Evolutionary conservation across 176 grass and related monocot species (phyloP).

Genomic region (Puccinellia tenuiflora): DNA sequence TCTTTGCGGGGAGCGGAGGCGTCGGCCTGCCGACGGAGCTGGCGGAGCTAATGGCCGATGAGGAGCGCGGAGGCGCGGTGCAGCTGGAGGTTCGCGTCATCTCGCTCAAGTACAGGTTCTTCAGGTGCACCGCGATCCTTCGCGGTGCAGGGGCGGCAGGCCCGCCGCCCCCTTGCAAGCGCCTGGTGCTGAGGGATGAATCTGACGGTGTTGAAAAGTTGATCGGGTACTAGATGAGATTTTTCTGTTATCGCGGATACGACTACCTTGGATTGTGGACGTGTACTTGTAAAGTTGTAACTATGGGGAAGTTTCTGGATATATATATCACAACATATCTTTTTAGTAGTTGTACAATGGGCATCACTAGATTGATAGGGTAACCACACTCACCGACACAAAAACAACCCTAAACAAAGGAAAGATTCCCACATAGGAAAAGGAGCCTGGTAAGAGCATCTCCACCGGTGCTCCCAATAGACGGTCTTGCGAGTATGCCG

Average conservation of each 20-base stretch:
- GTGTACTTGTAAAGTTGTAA: neutral
- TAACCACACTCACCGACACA: no score
- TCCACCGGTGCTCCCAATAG: no score
- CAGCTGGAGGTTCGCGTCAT: neutral
- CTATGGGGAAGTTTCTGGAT: no score
- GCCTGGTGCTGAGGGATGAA: neutral
- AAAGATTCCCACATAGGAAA: no score
- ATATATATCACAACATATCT: no score
- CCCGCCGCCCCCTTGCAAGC: neutral
- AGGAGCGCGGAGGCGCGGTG: slow-evolving; percentile 5
- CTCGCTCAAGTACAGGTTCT: neutral
- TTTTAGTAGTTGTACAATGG: no score
- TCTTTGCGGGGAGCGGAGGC: slow-evolving; percentile 18
- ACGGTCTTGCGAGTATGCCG: no score
- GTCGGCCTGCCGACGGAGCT: neutral
- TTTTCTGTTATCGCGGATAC: neutral
- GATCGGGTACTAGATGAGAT: no score
- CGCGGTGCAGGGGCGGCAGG: neutral
- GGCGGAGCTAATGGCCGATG: neutral
- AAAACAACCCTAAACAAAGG: no score
- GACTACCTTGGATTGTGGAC: neutral
- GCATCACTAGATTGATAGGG: no score
- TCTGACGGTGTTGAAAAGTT: neutral
- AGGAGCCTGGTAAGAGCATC: no score
- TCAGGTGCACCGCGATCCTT: neutral